Base-by-base conservation (phyloP, 768 basidiomycete genomes). In the Tylopilus plumbeoviolaceoides region DNA sequence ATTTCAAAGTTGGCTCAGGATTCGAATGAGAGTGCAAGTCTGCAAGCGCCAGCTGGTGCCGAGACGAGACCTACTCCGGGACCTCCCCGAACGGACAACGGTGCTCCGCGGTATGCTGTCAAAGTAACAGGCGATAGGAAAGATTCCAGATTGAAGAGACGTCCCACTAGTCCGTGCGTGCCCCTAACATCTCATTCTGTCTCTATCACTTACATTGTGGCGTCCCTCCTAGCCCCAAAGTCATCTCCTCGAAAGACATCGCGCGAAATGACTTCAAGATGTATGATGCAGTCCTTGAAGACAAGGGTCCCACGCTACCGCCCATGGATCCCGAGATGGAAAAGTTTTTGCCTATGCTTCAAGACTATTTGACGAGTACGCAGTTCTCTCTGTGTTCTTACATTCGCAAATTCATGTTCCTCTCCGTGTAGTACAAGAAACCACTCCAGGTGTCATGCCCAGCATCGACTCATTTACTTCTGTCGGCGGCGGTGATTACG, bases 341-440 rank as follows among this genome's bases (percentile, higher is more conserved):
- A 50, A 88, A 87, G 50, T 90, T 91, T 62, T 54, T 88, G 42
- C 84, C 89, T 0, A 74, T 91, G 75, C 69, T 91, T n/a, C 79
- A 82, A 53, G 86, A 89, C 55, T 91, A 91, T 67, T 33, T 75
- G 83, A 47, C 83, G 70, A 55, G 89, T 88, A 55, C 40, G 80
- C 67, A 5, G 9, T 12, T 8, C 9, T 21, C 30, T 6, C 27
- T 44, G 51, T 5, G 12, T 17, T 44, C n/a, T 25, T 38, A 6
- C 18, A n/a, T n/a, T 12, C 20, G 20, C n/a, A 14, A 20, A 25
- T 52, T 60, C n/a, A 64, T 44, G 4, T 6, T 21, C 15, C 25
- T 17, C 7, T 23, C 27, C 23, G 3, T 33, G 10, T 47, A 72
- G 69, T 73, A 28, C 65, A 64, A 42, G 65, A 68, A 1, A 51